Evolutionary conservation across 768 basidiomycete genomes (phyloP).

Genomic region (Bullera alba): DNA sequence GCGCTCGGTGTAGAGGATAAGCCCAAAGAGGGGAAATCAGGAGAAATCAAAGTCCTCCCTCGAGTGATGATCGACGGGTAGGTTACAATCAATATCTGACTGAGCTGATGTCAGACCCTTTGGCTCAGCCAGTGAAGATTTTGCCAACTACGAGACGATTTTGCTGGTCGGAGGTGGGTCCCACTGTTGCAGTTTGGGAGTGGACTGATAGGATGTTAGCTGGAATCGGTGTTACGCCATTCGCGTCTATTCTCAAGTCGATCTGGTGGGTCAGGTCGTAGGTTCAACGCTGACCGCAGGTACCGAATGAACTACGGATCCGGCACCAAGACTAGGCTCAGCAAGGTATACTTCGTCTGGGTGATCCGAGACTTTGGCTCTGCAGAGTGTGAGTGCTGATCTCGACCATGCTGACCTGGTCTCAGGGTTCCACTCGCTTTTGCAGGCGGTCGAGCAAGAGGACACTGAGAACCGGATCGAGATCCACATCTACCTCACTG

Average conservation of each 20-base stretch:
- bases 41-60: slow-evolving; percentile 62
- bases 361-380: slow-evolving; percentile 83
- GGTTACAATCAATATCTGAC: background rate
- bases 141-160: slow-evolving; percentile 75
- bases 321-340: slow-evolving; percentile 66
- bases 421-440: slow-evolving; percentile 69
- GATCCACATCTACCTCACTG: slow-evolving; percentile 80
- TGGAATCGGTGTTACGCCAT: slow-evolving; percentile 94
- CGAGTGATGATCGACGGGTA: slow-evolving; percentile 83
- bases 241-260: slow-evolving; percentile 75
- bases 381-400: slow-evolving; percentile 40
- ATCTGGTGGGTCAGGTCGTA: slow-evolving; percentile 56
- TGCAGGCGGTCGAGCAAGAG: slow-evolving; percentile 89
- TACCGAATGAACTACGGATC: slow-evolving; percentile 85
- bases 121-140: slow-evolving; percentile 85
- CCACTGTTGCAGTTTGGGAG: background rate
- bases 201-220: slow-evolving; percentile 46
- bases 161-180: slow-evolving; percentile 62
- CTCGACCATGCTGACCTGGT: background rate
- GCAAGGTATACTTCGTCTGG: slow-evolving; percentile 82
- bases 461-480: slow-evolving; percentile 78
- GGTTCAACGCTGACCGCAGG: slow-evolving; percentile 4
- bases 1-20: slow-evolving; percentile 66
- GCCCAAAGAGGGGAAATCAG: no score
- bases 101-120: slow-evolving; percentile 58